phyloP scores from a whole-genome alignment of 441 rosid genomes.

The Viola pubescens region DNA sequence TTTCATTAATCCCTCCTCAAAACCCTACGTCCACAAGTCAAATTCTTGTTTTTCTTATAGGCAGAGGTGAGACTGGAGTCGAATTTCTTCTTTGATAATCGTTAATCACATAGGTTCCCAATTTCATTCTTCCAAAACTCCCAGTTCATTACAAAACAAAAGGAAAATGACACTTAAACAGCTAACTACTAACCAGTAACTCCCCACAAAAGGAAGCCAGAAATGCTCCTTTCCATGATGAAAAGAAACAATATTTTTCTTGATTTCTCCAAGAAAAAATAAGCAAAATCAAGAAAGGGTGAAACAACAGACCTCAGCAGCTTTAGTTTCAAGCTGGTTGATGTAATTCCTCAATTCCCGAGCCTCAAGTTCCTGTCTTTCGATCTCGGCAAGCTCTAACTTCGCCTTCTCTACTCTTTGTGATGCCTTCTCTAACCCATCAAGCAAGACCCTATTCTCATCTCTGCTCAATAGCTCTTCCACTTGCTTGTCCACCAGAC shows the following conservation, averaged over 20 bases:
- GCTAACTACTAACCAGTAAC: no score
- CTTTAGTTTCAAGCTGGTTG: conserved; percentile 53
- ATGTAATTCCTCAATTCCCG: conserved; percentile 41
- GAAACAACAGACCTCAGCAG: conserved; percentile 38
- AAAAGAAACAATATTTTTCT: background rate
- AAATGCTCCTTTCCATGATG: no score
- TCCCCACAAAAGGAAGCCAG: no score
- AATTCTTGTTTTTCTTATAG: background rate
- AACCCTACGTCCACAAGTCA: background rate
- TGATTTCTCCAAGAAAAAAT: background rate
- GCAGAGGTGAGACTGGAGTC: background rate
- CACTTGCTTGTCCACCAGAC: conserved; percentile 53
- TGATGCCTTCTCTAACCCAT: conserved; percentile 74
- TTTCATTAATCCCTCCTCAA: background rate
- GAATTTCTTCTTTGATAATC: background rate
- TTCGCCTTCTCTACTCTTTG: conserved; percentile 64
- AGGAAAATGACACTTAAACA: background rate
- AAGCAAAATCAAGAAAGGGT: background rate
- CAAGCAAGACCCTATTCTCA: conserved; percentile 66
- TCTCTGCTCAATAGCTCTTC: conserved; percentile 60
- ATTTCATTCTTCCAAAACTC: background rate
- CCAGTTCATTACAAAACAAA: background rate
- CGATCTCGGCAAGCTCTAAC: conserved; percentile 63
- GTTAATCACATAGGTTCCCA: background rate
- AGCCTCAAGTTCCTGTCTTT: conserved; percentile 61